A percentile compares a stretch with the other conserved stretches of the same genome.
Evolutionary conservation across 306 rosid genomes (phyloP).

Genomic region (Cucurbita moschata): DNA sequence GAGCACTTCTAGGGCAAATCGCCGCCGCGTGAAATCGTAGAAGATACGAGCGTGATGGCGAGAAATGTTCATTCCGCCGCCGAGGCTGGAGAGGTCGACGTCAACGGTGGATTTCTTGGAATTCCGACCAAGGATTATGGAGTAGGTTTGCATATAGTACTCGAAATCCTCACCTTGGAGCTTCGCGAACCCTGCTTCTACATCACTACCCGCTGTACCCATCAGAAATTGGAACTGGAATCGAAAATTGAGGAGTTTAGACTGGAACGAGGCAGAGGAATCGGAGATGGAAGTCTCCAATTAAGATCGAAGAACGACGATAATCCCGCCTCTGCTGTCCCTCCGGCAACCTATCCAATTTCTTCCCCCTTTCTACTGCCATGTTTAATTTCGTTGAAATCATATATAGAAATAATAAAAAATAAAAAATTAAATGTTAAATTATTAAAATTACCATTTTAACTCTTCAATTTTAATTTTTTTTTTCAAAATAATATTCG

Average conservation of each 20-base stretch:
- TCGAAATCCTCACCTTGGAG: constrained; percentile 97
- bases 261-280: neutral
- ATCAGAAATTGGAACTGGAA: constrained; percentile 6
- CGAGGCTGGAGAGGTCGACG: constrained; percentile 94
- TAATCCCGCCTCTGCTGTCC: neutral
- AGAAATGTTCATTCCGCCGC: constrained; percentile 98
- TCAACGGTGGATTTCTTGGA: constrained; percentile 94
- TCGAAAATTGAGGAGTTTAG: neutral
- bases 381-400: too few species aligned
- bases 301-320: neutral
- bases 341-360: neutral
- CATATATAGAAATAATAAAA: too few species aligned
- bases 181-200: constrained; percentile 96
- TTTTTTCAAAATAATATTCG: too few species aligned
- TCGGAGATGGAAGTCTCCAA: neutral
- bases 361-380: neutral
- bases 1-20: constrained; percentile 88
- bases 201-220: constrained; percentile 44
- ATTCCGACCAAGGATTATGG: constrained; percentile 88
- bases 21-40: constrained; percentile 92
- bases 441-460: too few species aligned
- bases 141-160: constrained; percentile 98
- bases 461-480: too few species aligned
- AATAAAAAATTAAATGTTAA: too few species aligned
- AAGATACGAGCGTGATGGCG: constrained; percentile 97